Percentiles rank a stretch among this genome's conserved stretches.
phyloP scores from a whole-genome alignment of 176 grass and related monocot species.

The Oryza meyeriana region DNA sequence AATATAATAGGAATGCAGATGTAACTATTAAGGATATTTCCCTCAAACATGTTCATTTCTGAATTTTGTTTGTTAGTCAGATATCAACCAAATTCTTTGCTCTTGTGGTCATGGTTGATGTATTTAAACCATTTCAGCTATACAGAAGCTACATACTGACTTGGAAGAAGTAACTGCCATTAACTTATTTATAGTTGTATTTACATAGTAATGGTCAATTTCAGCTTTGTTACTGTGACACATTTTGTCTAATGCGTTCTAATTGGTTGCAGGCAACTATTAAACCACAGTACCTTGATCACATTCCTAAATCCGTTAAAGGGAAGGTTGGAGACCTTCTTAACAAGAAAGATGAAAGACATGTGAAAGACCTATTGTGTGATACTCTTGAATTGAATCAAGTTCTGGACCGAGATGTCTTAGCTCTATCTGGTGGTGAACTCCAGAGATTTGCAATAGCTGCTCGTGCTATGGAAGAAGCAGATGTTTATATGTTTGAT shows the following conservation, averaged over 20 bases:
- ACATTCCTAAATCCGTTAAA: constrained; percentile 70
- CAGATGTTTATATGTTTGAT: constrained; percentile 74
- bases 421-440: constrained; percentile 78
- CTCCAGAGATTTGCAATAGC: constrained; percentile 84
- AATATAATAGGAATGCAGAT: constrained; percentile 11
- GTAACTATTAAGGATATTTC: not conserved
- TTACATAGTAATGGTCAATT: not conserved
- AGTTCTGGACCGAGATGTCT: constrained; percentile 59
- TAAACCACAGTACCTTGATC: constrained; percentile 67
- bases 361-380: constrained; percentile 50
- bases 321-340: constrained; percentile 72
- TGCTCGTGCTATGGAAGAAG: constrained; percentile 53
- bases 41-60: not conserved
- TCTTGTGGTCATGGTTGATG: not conserved
- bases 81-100: not conserved
- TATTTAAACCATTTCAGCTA: not conserved
- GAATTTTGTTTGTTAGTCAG: not conserved
- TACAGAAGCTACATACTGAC: not conserved
- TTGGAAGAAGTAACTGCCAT: not conserved
- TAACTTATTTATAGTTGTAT: not conserved
- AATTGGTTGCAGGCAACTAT: constrained; percentile 56
- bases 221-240: not conserved
- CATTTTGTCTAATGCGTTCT: not conserved
- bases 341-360: constrained; percentile 49
- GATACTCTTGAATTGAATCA: constrained; percentile 64